These are phyloP conservation scores for Penicillium palitans DNA, from an alignment of 2,329 filamentous ascomycete species.

Conservation along the genomic window DNA sequence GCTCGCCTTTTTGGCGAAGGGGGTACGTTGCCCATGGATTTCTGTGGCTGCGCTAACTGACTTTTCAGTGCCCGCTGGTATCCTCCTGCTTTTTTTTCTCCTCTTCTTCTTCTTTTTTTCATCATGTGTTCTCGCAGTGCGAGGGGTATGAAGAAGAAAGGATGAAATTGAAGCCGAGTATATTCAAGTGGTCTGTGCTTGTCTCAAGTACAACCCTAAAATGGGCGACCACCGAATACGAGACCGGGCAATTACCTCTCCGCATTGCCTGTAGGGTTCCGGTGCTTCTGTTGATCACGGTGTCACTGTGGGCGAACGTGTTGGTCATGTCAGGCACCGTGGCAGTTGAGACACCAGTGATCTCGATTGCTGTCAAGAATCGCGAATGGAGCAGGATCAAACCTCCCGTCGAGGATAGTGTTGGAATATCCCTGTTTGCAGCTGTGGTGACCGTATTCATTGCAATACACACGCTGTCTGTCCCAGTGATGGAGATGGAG, in stretches of 20 bases:
- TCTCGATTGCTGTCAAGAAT: background rate
- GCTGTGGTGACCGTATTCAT: background rate
- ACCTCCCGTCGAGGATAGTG: background rate
- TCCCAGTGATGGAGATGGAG: background rate
- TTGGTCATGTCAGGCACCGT: background rate
- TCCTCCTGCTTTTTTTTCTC: background rate
- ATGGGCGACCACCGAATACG: constrained; percentile 11
- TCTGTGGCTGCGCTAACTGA: background rate
- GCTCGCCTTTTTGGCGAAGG: background rate
- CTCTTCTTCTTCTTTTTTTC: background rate
- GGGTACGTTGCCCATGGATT: background rate
- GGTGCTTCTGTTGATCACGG: too few relatives aligned
- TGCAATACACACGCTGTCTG: background rate
- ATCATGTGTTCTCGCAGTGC: constrained; percentile 1
- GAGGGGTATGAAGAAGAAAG: constrained; percentile 5
- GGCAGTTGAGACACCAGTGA: background rate
- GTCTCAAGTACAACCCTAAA: background rate
- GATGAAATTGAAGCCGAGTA: background rate
- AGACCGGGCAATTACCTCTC: constrained; percentile 6
- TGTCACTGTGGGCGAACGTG: background rate
- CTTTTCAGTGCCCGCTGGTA: background rate
- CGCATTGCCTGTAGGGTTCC: too few relatives aligned
- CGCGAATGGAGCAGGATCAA: background rate
- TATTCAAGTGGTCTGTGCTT: background rate
- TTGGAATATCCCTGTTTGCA: background rate